Conservation (phyloP, 2,329 filamentous ascomycete species). For the Trichocomaceae sp. region DNA sequence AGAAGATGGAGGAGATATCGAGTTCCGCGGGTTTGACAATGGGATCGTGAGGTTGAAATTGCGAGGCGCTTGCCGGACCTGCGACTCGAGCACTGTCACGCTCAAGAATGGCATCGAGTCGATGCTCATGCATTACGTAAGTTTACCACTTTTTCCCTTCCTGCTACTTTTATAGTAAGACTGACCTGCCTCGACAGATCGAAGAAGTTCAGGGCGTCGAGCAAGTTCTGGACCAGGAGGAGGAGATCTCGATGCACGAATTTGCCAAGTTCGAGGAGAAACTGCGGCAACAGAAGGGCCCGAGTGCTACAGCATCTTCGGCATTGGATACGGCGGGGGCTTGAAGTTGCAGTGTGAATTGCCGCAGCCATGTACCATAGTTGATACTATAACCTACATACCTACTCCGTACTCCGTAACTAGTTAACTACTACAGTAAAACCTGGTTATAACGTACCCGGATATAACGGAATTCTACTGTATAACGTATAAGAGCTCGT, state of each 20-base stretch:
- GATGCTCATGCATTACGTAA: constrained; percentile 94
- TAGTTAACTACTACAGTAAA: no score
- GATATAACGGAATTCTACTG: no score
- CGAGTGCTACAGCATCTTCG: constrained; percentile 44
- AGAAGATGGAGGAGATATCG: constrained; percentile 95
- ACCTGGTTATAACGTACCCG: no score
- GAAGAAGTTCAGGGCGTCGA: constrained; percentile 91
- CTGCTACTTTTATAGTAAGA: background rate
- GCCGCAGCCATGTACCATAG: background rate
- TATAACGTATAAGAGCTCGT: no score
- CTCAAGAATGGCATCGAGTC: constrained; percentile 97
- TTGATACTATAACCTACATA: no score
- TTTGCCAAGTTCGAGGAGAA: constrained; percentile 96
- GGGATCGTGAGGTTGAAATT: constrained; percentile 83
- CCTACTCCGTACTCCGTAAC: no score
- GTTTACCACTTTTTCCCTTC: constrained; percentile 32
- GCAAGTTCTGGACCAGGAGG: constrained; percentile 85
- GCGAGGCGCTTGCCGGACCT: constrained; percentile 87
- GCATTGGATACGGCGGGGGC: constrained; percentile 47
- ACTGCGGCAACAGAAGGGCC: constrained; percentile 52
- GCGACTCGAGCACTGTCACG: constrained; percentile 93
- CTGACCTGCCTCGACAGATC: constrained; percentile 52
- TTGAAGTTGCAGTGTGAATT: background rate
- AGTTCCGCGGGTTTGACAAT: constrained; percentile 82
- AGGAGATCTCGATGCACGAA: constrained; percentile 77